Conservation (phyloP, 169 alveolate genomes). For the Plasmodium fragile region DNA sequence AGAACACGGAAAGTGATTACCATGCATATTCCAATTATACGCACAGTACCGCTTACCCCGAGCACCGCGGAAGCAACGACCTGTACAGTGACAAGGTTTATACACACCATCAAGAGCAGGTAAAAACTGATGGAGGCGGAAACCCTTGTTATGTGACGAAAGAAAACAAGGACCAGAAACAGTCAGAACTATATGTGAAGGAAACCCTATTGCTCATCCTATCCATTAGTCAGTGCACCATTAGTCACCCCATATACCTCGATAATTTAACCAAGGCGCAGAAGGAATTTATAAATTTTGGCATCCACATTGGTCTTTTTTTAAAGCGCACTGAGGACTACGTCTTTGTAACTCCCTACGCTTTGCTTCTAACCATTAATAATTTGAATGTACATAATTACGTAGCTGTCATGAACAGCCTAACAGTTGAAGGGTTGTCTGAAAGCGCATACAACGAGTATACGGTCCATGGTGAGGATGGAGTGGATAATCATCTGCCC, state of each 20-base stretch:
- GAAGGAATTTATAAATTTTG: slow-evolving; percentile 82
- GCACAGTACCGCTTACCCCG: not conserved
- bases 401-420: slow-evolving; percentile 18
- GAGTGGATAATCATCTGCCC: not conserved
- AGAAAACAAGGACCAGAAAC: slow-evolving; percentile 38
- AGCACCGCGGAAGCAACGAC: not conserved
- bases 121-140: not conserved
- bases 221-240: slow-evolving; percentile 82
- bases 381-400: slow-evolving; percentile 38
- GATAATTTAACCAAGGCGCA: slow-evolving; percentile 83
- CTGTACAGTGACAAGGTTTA: not conserved
- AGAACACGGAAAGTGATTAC: not conserved
- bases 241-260: slow-evolving; percentile 83
- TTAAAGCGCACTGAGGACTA: slow-evolving; percentile 69
- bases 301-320: slow-evolving; percentile 84
- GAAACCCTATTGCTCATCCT: slow-evolving; percentile 83
- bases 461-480: not conserved
- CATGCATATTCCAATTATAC: not conserved
- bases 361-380: slow-evolving; percentile 75
- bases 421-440: slow-evolving; percentile 32
- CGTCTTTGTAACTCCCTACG: slow-evolving; percentile 78
- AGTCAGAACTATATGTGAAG: slow-evolving; percentile 70
- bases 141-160: slow-evolving; percentile 19
- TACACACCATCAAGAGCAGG: not conserved
- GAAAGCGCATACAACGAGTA: not conserved